These are phyloP conservation scores for Crithidia expoeki DNA, from an alignment of 208 protist species.

Conservation along the genomic window DNA sequence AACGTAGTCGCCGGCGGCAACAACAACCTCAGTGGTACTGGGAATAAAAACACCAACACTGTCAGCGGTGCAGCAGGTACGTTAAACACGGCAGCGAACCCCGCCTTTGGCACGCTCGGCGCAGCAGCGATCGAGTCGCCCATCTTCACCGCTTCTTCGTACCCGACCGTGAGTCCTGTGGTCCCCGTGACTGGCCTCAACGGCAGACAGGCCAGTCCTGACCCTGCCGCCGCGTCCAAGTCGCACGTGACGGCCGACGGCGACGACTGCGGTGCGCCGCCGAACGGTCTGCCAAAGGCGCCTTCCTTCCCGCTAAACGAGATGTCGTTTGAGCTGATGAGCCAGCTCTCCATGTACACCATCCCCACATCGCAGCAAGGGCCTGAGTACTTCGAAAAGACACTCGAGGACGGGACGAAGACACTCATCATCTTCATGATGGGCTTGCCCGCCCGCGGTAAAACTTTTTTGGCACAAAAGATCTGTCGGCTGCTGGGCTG, in stretches of 20 bases:
- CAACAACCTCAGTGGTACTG: not conserved
- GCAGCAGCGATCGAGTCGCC: conserved; percentile 2
- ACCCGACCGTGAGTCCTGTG: conserved; percentile 6
- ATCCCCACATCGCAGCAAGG: conserved; percentile 74
- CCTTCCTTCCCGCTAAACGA: conserved; percentile 7
- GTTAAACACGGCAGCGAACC: no score
- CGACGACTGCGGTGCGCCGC: not conserved
- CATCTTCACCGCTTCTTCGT: conserved; percentile 6
- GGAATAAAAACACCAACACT: not conserved
- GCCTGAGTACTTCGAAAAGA: conserved; percentile 69
- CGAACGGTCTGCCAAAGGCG: not conserved
- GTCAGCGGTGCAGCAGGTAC: not conserved
- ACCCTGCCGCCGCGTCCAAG: not conserved
- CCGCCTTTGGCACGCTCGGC: not conserved
- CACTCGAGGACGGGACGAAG: conserved; percentile 44
- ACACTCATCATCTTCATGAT: conserved; percentile 89
- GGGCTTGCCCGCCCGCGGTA: conserved; percentile 88
- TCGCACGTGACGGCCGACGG: not conserved
- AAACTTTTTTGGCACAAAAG: conserved; percentile 92
- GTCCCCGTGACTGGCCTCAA: not conserved
- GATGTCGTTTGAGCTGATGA: conserved; percentile 26
- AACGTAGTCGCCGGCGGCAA: not conserved
- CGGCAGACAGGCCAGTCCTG: not conserved
- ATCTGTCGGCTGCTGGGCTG: conserved; percentile 86
- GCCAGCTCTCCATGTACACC: conserved; percentile 47